Evolutionary conservation across 1,139 yeast genomes (phyloP), one percentile per base, ranked within the genome.

Genomic region (Pichia sp.): DNA sequence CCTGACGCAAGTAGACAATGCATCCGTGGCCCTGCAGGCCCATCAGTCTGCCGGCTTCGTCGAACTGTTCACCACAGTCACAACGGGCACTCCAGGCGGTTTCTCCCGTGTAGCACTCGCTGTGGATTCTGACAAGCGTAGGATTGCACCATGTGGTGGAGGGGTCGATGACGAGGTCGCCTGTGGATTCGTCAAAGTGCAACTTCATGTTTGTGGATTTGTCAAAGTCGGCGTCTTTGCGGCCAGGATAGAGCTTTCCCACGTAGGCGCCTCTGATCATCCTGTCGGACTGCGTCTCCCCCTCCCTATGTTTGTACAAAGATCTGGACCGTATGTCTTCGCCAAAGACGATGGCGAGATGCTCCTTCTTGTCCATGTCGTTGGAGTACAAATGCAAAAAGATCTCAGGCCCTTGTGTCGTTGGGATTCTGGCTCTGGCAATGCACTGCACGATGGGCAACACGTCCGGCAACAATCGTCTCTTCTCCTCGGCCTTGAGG

Each of bases 1-100:
- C 99, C 67, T 94, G 99, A 61, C 99, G 81, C 54, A 94, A 72
- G 65, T 94, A 94, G 1, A 94, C 98, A 50, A 94, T 90, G 57
- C 96, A 93, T 22, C 99, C 99, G 57, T 82, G 85, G 15, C 96
- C 97, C 39, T 74, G 75, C 46, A 76, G 71, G 5, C 96, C 96
- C 91, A 94, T 93, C 39, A 87, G 69, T 53, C 95, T 76, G 9
- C 98, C 99, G 1, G 99, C 98, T 67, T 94, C 97, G 67, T 93
- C 97, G 58, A 94, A 87, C 71, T 94, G 99, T 67, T 94, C 99
- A 14, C 99, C 99, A 68, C 99, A 94, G 67, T 94, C 99, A 67
- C 99, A 94, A 46, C 99, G 77, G 3, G 99, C 98, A 50, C 94
- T 83, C 97, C 99, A 94, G 12, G 98, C 98, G 1, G 97, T 93